Evolutionary conservation across 2,329 filamentous ascomycete genomes (phyloP), one percentile per base, ranked within the genome.

Genomic region (Fusarium paranaense): DNA sequence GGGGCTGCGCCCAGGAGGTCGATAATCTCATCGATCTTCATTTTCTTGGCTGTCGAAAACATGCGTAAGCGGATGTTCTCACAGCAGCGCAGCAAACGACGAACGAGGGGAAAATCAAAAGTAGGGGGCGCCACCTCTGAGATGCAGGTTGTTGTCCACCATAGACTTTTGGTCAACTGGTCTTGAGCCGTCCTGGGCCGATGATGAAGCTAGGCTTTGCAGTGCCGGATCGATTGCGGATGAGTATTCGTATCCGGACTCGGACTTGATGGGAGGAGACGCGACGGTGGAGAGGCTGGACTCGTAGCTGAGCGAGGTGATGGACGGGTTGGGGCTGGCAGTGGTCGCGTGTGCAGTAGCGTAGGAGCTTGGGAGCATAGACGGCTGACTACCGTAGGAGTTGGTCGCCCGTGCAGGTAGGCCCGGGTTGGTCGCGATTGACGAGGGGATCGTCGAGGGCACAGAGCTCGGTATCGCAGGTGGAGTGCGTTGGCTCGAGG

Each of bases 21-120:
- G 77, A 95, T 90, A 47, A 97, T 90, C 77, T 95, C 92, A 81
- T 92, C 90, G 78, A 97, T 90, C 79, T 89, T 90, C 83, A 95
- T 92, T 80, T 88, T 91, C 62, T 79, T 80, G 71, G 80, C 80
- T 82, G 75, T 71, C 73, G 71, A 74, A 74, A 70, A 77, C 72
- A 72, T 71, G 76, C 73, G 77, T 79, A 77, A 82, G 78, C 72
- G 78, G 77, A 81, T 74, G 69, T 77, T 78, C 75, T 75, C 63
- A 77, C 76, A 79, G 78, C 76, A 73, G 72, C 72, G 72, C 72
- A 74, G 70, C 63, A 74, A 78, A 76, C 66, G 75, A 76, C 72
- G 74, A 79, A 77, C 68, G 73, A 73, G 67, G 76, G 73, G 70
- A 75, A 77, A 75, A 77, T 80, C 78, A 83, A 83, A 82, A 77